A percentile compares a stretch with the other conserved stretches of the same genome.
Conservation (phyloP, 306 rosid genomes). For the Astragalus membranaceus region DNA sequence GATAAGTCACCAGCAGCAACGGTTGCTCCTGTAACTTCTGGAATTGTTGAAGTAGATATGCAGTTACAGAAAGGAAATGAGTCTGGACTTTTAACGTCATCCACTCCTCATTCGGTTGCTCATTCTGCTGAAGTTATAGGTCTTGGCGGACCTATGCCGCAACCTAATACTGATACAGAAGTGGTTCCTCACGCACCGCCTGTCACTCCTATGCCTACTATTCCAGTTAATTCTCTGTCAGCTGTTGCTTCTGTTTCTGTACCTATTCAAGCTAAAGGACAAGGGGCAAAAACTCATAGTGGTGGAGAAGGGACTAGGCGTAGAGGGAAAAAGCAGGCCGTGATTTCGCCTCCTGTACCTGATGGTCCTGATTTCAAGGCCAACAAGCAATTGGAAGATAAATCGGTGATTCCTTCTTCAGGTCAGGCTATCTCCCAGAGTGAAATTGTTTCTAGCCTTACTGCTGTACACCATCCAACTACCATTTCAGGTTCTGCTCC, state of each 20-base stretch:
- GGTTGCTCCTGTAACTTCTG: slow-evolving; percentile 43
- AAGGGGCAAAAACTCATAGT: slow-evolving; percentile 57
- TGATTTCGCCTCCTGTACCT: slow-evolving; percentile 35
- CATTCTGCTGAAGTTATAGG: slow-evolving; percentile 31
- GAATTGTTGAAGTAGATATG: slow-evolving; percentile 34
- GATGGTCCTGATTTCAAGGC: slow-evolving; percentile 46
- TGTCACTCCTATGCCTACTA: slow-evolving; percentile 32
- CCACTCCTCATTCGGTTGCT: slow-evolving; percentile 35
- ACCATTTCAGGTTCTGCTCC: slow-evolving; percentile 37
- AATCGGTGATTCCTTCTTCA: slow-evolving; percentile 29
- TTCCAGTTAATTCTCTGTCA: slow-evolving; percentile 31
- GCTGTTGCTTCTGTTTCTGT: slow-evolving; percentile 33
- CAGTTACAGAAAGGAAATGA: slow-evolving; percentile 38
- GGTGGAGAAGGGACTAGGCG: slow-evolving; percentile 56
- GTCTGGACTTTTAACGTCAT: slow-evolving; percentile 33
- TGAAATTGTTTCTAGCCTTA: slow-evolving; percentile 30
- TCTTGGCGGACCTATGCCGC: slow-evolving; percentile 27
- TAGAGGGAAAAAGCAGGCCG: slow-evolving; percentile 71
- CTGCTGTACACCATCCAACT: slow-evolving; percentile 35
- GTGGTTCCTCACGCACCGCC: slow-evolving; percentile 35
- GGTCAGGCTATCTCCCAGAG: slow-evolving; percentile 36
- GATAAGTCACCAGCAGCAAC: slow-evolving; percentile 42
- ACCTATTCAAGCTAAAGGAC: slow-evolving; percentile 55
- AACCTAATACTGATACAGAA: slow-evolving; percentile 30
- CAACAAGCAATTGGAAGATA: slow-evolving; percentile 43